Base-by-base conservation (phyloP, 768 basidiomycete genomes). In the Trametes maxima region DNA sequence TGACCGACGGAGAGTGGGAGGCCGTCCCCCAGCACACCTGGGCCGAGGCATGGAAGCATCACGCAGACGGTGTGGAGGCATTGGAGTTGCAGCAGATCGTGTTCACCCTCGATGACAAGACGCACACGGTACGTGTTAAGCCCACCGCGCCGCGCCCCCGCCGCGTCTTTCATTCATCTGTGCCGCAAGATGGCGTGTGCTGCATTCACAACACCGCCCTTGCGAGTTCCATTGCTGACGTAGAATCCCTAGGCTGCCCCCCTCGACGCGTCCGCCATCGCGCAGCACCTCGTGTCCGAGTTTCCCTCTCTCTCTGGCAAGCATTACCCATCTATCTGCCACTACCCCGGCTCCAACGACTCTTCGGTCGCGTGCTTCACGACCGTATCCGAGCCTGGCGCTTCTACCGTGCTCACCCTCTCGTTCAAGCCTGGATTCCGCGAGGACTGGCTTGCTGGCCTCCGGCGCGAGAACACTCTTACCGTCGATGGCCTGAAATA, bases 81-180 rank as follows among this genome's bases (percentile, higher is more conserved):
- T 71, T 92, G 21, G 86, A 94, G 66, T 72, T 95, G 35, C 90
- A 94, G 76, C 92, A 90, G 69, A 68, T 95, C 46, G 76, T 89
- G 12, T 82, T 91, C 65, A 79, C 81, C 10, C 75, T 85, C 24
- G 83, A 86, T 49, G 63, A 68, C 35, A 72, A 68, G 63, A 61
- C 67, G 37, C 71, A 72, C 49, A 76, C 76, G 63, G 74, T 74
- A 53, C 74, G 77, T 51, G 66, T 76, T 60, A 39, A 4, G 52
- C 28, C 43, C 39, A 19, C 19, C 53, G 42, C 25, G 3, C 36
- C 13, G 11, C 43, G 36, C 19, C 17, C 6, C n/a, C 36, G 1
- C 28, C 24, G 16, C 37, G 21, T 17, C 11, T 37, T 19, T 11
- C 22, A n/a, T 25, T 17, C 12, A 22, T 42, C 24, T 46, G 21